These are phyloP conservation scores for Talaromyces thailandensis DNA, from an alignment of 495 filamentous ascomycete species.

Conservation along the genomic window DNA sequence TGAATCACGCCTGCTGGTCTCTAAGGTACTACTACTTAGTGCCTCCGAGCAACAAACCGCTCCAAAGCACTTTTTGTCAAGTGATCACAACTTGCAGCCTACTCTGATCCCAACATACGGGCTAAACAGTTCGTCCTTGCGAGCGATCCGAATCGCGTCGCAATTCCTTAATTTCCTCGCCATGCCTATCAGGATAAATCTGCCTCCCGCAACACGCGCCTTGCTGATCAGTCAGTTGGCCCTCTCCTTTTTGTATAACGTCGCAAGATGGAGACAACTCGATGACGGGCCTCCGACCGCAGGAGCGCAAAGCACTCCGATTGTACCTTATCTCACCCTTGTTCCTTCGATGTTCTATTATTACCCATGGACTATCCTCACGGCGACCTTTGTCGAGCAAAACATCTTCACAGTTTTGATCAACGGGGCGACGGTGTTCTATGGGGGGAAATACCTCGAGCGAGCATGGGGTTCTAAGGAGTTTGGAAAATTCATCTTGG, in stretches of 20 bases:
- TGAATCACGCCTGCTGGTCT: neutral
- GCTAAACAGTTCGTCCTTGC: neutral
- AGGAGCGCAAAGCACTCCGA: constrained; percentile 41
- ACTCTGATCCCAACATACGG: neutral
- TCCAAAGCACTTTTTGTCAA: neutral
- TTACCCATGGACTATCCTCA: constrained; percentile 89
- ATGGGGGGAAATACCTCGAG: constrained; percentile 92
- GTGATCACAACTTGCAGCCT: neutral
- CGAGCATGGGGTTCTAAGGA: constrained; percentile 91
- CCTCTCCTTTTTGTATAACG: constrained; percentile 74
- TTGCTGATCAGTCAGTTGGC: constrained; percentile 63
- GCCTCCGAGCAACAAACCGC: neutral
- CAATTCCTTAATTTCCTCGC: constrained; percentile 8
- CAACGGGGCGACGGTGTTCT: constrained; percentile 74
- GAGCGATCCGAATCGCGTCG: constrained; percentile 6
- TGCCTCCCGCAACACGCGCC: constrained; percentile 82
- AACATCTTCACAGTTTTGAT: constrained; percentile 83
- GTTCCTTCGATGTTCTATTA: constrained; percentile 73
- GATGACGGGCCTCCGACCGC: constrained; percentile 45
- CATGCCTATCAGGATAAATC: constrained; percentile 82
- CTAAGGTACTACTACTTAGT: no score
- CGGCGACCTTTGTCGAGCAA: constrained; percentile 83
- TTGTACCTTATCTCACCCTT: constrained; percentile 78
- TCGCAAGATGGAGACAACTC: constrained; percentile 49
- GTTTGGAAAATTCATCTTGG: constrained; percentile 81